A percentile compares a stretch with the other conserved stretches of the same genome.
These are phyloP conservation scores for Zangia roseola DNA, from an alignment of 768 basidiomycete genomes.

Conservation along the genomic window DNA sequence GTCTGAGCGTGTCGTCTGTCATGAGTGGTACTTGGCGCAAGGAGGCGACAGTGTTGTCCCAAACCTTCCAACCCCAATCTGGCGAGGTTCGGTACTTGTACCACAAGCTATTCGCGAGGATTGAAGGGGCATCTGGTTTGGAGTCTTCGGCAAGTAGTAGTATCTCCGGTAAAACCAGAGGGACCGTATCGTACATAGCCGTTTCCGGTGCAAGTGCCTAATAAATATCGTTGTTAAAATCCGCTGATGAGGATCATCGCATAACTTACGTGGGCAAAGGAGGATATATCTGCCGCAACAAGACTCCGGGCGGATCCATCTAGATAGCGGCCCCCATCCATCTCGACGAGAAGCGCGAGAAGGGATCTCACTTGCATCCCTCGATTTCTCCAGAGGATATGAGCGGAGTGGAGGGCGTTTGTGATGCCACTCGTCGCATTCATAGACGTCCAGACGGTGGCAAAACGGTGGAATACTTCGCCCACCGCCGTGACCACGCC, in stretches of 20 bases:
- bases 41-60: slow-evolving; percentile 79
- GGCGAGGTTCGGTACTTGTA: slow-evolving; percentile 72
- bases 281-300: slow-evolving; percentile 55
- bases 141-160: slow-evolving; percentile 60
- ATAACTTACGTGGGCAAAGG: slow-evolving; percentile 57
- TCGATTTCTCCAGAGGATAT: slow-evolving; percentile 60
- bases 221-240: not conserved
- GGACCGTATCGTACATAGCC: slow-evolving; percentile 34
- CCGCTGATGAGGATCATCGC: not conserved
- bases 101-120: slow-evolving; percentile 77
- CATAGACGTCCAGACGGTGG: slow-evolving; percentile 79
- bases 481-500: slow-evolving; percentile 61
- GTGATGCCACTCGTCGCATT: slow-evolving; percentile 55
- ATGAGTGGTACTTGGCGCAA: slow-evolving; percentile 66
- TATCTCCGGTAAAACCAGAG: slow-evolving; percentile 56
- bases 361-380: slow-evolving; percentile 66
- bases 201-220: slow-evolving; percentile 44
- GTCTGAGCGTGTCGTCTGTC: slow-evolving; percentile 45
- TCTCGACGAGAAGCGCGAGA: slow-evolving; percentile 59
- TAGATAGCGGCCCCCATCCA: slow-evolving; percentile 62
- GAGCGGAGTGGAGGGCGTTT: slow-evolving; percentile 56
- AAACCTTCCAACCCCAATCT: slow-evolving; percentile 81
- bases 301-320: slow-evolving; percentile 55
- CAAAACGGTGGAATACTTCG: slow-evolving; percentile 70
- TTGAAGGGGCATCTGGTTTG: slow-evolving; percentile 59